These are phyloP conservation scores for Lojkania enalia DNA, from an alignment of 2,329 filamentous ascomycete species.

Conservation along the genomic window DNA sequence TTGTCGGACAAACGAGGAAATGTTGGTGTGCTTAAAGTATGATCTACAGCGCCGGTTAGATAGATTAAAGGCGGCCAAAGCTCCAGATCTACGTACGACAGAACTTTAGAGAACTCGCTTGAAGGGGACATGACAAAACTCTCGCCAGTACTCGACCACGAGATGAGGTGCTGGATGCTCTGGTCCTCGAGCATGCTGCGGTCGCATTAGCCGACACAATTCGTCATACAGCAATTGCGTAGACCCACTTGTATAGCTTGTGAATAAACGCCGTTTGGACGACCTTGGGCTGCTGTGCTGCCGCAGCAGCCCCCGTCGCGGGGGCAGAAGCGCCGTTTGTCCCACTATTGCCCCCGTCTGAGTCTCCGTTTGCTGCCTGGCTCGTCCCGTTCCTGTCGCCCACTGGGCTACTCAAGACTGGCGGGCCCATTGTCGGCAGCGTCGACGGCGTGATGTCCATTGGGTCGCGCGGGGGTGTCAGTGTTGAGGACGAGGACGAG, in stretches of 20 bases:
- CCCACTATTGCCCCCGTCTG: conserved; percentile 33
- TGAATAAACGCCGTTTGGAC: conserved; percentile 99
- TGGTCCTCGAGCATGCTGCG: conserved; percentile 93
- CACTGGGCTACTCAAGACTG: conserved; percentile 53
- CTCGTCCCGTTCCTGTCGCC: conserved; percentile 47
- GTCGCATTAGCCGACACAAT: conserved; percentile 33
- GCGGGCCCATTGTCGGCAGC: conserved; percentile 53
- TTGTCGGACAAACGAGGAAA: conserved; percentile 96
- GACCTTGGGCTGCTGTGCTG: conserved; percentile 91
- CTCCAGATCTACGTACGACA: conserved; percentile 70
- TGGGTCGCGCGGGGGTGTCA: conserved; percentile 53
- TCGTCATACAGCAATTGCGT: conserved; percentile 9
- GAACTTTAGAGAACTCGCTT: conserved; percentile 94
- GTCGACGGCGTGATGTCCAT: conserved; percentile 60
- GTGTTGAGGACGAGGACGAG: conserved; percentile 49
- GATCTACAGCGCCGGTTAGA: conserved; percentile 61
- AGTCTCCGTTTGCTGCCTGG: conserved; percentile 32
- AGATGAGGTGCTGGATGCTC: conserved; percentile 91
- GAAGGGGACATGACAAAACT: conserved; percentile 99
- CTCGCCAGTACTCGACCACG: conserved; percentile 90
- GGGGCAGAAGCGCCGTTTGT: conserved; percentile 49
- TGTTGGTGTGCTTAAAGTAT: conserved; percentile 99
- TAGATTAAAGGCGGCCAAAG: conserved; percentile 33
- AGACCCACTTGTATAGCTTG: conserved; percentile 90
- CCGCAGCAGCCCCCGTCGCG: conserved; percentile 64